These are phyloP conservation scores for Cutaneotrichosporon sp. DNA, from an alignment of 1,284 basidiomycete species.

Conservation along the genomic window DNA sequence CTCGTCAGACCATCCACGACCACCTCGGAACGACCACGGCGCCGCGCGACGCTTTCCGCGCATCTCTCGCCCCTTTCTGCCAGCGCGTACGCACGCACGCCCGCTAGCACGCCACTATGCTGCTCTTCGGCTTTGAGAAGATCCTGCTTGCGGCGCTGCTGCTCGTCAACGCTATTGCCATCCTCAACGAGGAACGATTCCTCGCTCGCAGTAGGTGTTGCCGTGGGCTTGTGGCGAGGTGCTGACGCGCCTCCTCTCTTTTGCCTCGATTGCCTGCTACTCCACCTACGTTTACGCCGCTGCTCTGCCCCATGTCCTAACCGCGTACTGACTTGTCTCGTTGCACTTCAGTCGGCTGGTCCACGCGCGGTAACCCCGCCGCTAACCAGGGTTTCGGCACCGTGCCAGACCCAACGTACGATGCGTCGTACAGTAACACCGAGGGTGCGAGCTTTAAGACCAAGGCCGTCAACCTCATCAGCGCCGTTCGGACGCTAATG, in stretches of 20 bases:
- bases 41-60: background rate
- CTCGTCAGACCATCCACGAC: no score
- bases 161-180: slow-evolving; percentile 86
- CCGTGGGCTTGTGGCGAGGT: background rate
- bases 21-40: background rate
- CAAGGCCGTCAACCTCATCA: slow-evolving; percentile 82
- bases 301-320: slow-evolving; percentile 2
- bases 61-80: no score
- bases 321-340: background rate
- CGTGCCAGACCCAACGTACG: slow-evolving; percentile 34
- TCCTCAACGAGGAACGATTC: slow-evolving; percentile 92
- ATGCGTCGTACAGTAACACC: slow-evolving; percentile 42
- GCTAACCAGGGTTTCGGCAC: slow-evolving; percentile 44
- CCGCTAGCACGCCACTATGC: background rate
- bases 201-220: slow-evolving; percentile 77
- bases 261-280: slow-evolving; percentile 10
- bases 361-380: slow-evolving; percentile 56
- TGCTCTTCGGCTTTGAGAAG: slow-evolving; percentile 36
- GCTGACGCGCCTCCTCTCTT: slow-evolving; percentile 2
- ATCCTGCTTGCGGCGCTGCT: slow-evolving; percentile 58
- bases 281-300: background rate
- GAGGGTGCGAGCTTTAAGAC: slow-evolving; percentile 71
- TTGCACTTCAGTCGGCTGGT: slow-evolving; percentile 76
- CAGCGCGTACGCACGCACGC: background rate
- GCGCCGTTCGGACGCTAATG: slow-evolving; percentile 89